A percentile compares a stretch with the other conserved stretches of the same genome.
Conservation (phyloP, 208 protist genomes). For the Herpetomonas tarakana region DNA sequence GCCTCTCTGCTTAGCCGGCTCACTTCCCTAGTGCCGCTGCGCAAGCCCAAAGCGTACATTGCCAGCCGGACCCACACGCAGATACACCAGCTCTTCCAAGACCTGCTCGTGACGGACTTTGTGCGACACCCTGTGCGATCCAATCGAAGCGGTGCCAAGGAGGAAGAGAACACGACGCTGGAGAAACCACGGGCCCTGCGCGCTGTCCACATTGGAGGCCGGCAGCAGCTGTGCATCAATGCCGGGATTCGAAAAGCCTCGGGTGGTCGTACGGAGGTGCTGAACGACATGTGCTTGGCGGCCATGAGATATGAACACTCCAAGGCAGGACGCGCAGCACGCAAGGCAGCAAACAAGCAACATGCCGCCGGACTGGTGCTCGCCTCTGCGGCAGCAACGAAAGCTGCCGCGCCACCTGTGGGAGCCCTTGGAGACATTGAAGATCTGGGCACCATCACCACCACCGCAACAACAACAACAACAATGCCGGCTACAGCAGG, state of each 20-base stretch:
- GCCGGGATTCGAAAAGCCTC: slow-evolving; percentile 18
- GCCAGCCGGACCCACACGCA: slow-evolving; percentile 96
- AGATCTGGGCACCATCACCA: slow-evolving; percentile 1
- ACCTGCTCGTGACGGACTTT: slow-evolving; percentile 87
- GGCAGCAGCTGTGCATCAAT: slow-evolving; percentile 93
- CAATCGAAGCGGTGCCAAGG: background rate
- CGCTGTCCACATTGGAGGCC: slow-evolving; percentile 87
- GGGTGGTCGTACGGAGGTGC: slow-evolving; percentile 10
- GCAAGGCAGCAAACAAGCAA: slow-evolving; percentile 17
- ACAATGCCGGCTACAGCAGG: too few relatives aligned
- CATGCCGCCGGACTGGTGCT: background rate
- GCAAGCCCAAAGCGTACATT: slow-evolving; percentile 90
- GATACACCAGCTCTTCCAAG: slow-evolving; percentile 90
- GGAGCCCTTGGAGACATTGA: slow-evolving; percentile 12
- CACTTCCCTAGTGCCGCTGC: slow-evolving; percentile 30
- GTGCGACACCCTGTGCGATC: slow-evolving; percentile 25
- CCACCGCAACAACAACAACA: slow-evolving; percentile 8
- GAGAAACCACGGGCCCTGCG: slow-evolving; percentile 30
- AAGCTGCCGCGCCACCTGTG: background rate
- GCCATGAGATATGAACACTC: slow-evolving; percentile 75
- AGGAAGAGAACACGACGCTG: too few relatives aligned
- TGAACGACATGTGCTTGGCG: slow-evolving; percentile 94
- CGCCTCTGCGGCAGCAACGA: background rate
- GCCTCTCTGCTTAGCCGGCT: slow-evolving; percentile 8
- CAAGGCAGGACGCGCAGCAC: slow-evolving; percentile 30